Base-by-base conservation (phyloP, 192 early-diverging fungal genomes). In the Cetraspora pellucida region DNA sequence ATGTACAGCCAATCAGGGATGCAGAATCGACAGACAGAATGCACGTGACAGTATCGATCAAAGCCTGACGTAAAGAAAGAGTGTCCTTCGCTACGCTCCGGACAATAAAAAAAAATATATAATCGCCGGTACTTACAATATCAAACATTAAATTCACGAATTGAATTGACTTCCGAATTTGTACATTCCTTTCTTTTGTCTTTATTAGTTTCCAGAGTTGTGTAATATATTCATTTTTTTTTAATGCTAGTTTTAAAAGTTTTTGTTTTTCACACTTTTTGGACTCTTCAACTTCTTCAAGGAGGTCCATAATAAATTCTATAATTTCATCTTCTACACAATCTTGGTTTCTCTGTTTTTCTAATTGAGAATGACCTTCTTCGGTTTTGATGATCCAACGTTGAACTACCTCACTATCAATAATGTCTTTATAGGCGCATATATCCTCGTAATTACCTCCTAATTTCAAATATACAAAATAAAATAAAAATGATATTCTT, bases 81-180 rank as follows among this genome's bases (percentile, higher is more conserved):
- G n/a, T n/a, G n/a, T n/a, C n/a, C n/a, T n/a, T 17, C 46, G n/a
- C 10, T 67, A 64, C 19, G 7, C 19, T n/a, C n/a, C n/a, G n/a
- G n/a, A n/a, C n/a, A 67, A 46, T 8, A 67, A 67, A 67, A 67
- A 67, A 67, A 67, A 37, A 37, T 37, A 37, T 67, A 67, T 10
- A 67, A 71, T 54, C 54, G 23, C 50, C 31, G 45, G 31, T 50
- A 71, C 69, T 71, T 55, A 71, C 50, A 44, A 55, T 44, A 52
- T 71, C 69, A 43, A 71, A 71, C 69, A 71, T 55, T 55, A 70
- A 54, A 54, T 71, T 71, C 7, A 19, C 28, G 31, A 71, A 54
- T 19, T 55, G 69, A 30, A 71, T 71, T 54, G 54, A 71, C 31
- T 71, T 71, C 16, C 31, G 69, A 55, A 55, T 55, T 71, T 69